These are phyloP conservation scores for Candida koratica DNA, from an alignment of 805 yeast species.

Conservation along the genomic window DNA sequence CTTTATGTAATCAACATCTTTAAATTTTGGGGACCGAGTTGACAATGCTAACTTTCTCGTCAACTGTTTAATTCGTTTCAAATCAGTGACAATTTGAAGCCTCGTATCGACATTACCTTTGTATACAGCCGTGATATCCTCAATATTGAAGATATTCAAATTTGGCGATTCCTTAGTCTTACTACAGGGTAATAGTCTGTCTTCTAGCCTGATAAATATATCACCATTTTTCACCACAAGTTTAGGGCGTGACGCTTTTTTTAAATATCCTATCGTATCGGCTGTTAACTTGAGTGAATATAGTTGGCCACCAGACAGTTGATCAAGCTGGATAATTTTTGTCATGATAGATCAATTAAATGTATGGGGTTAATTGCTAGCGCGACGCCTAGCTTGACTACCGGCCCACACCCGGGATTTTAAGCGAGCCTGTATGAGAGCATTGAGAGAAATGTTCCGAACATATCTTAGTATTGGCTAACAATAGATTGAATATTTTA, in stretches of 20 bases:
- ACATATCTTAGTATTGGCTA: too few relatives aligned
- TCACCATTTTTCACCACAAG: constrained; percentile 36
- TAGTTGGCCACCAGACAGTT: background rate
- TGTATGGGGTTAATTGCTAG: constrained; percentile 1
- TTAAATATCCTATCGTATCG: background rate
- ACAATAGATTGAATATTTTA: too few relatives aligned
- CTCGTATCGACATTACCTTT: constrained; percentile 31
- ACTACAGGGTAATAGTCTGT: constrained; percentile 30
- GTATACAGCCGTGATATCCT: constrained; percentile 15
- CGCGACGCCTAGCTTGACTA: constrained; percentile 4
- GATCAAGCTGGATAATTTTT: constrained; percentile 10
- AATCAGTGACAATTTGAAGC: constrained; percentile 31
- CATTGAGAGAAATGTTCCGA: too few relatives aligned
- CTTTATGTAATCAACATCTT: constrained; percentile 10
- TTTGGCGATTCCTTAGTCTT: constrained; percentile 33
- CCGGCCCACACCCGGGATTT: too few relatives aligned
- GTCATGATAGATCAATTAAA: constrained; percentile 18
- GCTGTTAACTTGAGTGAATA: constrained; percentile 1
- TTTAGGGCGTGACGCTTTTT: constrained; percentile 19
- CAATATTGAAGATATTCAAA: constrained; percentile 27
- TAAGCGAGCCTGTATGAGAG: too few relatives aligned
- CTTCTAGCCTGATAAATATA: constrained; percentile 28
- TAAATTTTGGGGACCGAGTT: background rate
- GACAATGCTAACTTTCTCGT: background rate
- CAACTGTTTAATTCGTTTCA: constrained; percentile 13